Base-by-base conservation (phyloP, 2,329 filamentous ascomycete species). In the Trichophyton schoenleinii region DNA sequence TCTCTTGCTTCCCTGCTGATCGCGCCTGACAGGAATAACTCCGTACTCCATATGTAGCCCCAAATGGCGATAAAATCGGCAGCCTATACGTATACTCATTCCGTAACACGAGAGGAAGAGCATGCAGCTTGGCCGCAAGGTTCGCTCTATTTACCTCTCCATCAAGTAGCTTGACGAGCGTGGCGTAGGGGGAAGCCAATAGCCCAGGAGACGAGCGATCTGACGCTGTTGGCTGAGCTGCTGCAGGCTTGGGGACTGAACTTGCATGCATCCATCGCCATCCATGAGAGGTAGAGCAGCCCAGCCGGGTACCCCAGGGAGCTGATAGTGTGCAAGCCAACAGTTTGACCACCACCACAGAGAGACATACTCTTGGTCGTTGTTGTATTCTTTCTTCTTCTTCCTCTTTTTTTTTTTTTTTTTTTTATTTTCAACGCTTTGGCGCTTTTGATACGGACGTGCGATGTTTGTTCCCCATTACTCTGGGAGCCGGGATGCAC, bases 111-210 rank as follows among this genome's bases (percentile, higher is more conserved):
- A 53, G 20, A 52, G 46, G 49, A 53, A 22, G 25, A 15, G 49
- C 22, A 53, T 53, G 49, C 49, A 53, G 49, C 49, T 25, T 31
- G 49, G 49, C 49, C 49, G 25, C 49, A 53, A 53, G 49, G 49
- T 53, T 53, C 49, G 49, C 28, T 53, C 49, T 34, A 53, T 53
- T 44, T 31, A 31, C 49, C 22, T 34, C 20, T n/a, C n/a, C 22
- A 53, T 28, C n/a, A 48, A 8, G 44, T 34, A 53, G 28, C 49
- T 53, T 53, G 49, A 53, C 49, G 49, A 53, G 49, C 49, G 28
- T 53, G 49, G 49, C 49, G 49, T 53, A n/a, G 49, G 49, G 44
- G 28, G n/a, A 53, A 53, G 49, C 49, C 49, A 53, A 48, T 48
- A 48, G 44, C 44, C 44, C 44, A 48, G 20, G 42, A 18, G 44